phyloP scores from a whole-genome alignment of 257 asterid genomes.

The Galeopsis tetrahit region DNA sequence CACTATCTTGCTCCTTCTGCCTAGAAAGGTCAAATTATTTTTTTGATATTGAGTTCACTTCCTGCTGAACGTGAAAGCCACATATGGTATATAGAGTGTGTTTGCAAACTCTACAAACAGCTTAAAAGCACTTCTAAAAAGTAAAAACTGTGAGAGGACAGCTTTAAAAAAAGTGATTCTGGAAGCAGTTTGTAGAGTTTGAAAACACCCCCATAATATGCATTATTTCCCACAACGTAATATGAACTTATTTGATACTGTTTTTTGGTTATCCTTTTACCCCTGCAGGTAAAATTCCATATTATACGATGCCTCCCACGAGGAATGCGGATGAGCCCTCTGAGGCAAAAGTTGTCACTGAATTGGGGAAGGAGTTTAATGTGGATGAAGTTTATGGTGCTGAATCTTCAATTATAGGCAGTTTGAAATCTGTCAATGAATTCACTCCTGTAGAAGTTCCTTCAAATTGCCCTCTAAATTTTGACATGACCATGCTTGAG shows the following conservation, averaged over 20 bases:
- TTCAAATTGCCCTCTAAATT: conserved; percentile 63
- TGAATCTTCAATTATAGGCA: conserved; percentile 91
- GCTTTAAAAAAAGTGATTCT: no score
- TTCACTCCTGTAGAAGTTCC: conserved; percentile 83
- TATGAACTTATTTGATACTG: background rate
- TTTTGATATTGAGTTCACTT: background rate
- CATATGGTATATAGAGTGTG: background rate
- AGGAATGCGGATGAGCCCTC: conserved; percentile 67
- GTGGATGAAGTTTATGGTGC: conserved; percentile 82
- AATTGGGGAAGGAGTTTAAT: conserved; percentile 78
- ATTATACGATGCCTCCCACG: conserved; percentile 85
- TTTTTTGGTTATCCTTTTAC: conserved; percentile 2
- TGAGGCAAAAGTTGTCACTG: conserved; percentile 75
- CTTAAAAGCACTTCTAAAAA: no score
- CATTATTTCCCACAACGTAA: background rate
- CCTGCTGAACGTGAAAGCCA: background rate
- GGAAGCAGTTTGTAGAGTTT: no score
- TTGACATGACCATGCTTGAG: conserved; percentile 72
- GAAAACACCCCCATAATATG: no score
- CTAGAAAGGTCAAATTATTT: background rate
- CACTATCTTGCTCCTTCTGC: background rate
- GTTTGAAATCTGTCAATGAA: conserved; percentile 86
- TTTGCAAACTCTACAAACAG: no score
- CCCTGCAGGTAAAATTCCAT: conserved; percentile 91
- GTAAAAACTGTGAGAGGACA: no score